Base-by-base conservation (phyloP, 345 rosid species). In the Boechera divaricarpa region DNA sequence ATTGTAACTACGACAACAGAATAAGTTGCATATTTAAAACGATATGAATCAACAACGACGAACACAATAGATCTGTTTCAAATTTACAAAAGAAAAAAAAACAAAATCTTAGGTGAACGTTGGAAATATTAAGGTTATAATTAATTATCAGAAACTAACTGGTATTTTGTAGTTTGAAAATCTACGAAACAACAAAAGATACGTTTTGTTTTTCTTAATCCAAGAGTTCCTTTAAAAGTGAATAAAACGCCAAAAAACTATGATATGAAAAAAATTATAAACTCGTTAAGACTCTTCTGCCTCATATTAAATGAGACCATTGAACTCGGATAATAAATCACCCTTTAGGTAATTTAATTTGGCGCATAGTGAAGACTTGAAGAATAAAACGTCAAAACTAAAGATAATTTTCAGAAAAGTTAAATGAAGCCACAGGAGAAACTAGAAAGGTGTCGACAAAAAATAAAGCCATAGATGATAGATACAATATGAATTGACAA, bases 321-420 rank as follows among this genome's bases (percentile, higher is more conserved):
- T 11, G 66, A 74, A 66, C 24, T 24, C 29, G 4, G 58, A 67
- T 44, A 45, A 74, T 64, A 64, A 42, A 21, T 55, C 65, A 24
- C 15, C 36, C 8, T 29, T 29, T 15, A 62, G 66, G 66, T 65
- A 74, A 24, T 10, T 45, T n/a, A 7, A 18, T 74, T 74, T 65
- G 72, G 58, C 49, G 5, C 32, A 13, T 66, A 35, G 78, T 10
- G 44, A 72, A 52, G 31, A 52, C 31, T 52, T 52, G 16, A 39
- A 56, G 36, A 56, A 56, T 45, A 56, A 15, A 38, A 57, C 42
- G 31, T 29, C 56, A 56, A 47, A 31, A 2, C 3, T 53, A 56
- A 65, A 11, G 48, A 59, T 39, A 11, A 67, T 18, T 13, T 6
- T 11, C 35, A 47, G 62, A 3, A 2, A 38, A 38, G 7, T 8